Evolutionary conservation across 441 rosid genomes (phyloP).

Genomic region (Euphorbia celastroides): DNA sequence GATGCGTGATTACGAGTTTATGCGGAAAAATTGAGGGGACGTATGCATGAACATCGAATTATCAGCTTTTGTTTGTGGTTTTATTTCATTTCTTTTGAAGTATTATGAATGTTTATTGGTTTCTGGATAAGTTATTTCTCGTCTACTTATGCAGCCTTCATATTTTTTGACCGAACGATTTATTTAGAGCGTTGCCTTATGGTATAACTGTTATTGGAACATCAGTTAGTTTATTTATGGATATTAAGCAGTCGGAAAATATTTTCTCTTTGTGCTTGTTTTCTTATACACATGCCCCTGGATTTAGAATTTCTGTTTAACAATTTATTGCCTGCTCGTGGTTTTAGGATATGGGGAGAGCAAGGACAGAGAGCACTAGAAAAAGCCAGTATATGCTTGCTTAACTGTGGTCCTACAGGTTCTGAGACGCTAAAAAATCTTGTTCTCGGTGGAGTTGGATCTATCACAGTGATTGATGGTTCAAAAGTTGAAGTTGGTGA

Average conservation of each 20-base stretch:
- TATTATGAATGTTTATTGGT: neutral
- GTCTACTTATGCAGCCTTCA: neutral
- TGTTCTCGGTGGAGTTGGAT: constrained; percentile 95
- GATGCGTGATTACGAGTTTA: neutral
- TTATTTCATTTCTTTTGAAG: neutral
- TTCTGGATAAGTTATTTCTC: neutral
- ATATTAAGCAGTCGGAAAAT: neutral
- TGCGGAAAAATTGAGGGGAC: neutral
- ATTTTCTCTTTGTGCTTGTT: neutral
- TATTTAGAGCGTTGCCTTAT: neutral
- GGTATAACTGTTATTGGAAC: neutral
- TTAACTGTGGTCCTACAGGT: constrained; percentile 94
- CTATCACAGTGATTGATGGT: constrained; percentile 89
- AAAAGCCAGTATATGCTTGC: constrained; percentile 81
- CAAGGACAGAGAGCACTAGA: constrained; percentile 83
- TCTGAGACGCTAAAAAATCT: constrained; percentile 88
- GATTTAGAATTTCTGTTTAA: neutral
- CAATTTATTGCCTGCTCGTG: neutral
- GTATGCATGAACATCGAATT: neutral
- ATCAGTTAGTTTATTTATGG: neutral
- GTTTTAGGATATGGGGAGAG: constrained; percentile 92
- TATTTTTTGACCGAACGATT: neutral
- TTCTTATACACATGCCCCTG: neutral
- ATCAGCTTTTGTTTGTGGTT: neutral
- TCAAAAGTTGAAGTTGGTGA: constrained; percentile 76